phyloP scores from a whole-genome alignment of 2,329 filamentous ascomycete species.

The Thelonectria blattea region DNA sequence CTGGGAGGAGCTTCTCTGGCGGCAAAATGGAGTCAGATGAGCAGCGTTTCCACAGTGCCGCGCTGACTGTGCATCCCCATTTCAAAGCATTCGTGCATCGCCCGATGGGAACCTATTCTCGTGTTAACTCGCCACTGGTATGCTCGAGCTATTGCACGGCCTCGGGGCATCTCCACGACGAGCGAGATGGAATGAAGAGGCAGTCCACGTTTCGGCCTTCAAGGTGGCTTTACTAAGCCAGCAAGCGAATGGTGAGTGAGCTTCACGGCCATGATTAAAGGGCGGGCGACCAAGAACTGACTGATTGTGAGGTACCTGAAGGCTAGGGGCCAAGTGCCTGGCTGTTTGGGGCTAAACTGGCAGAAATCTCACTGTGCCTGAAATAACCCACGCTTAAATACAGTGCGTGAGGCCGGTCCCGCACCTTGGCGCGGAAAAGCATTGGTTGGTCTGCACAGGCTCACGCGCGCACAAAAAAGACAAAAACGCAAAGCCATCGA shows the following conservation, averaged over 20 bases:
- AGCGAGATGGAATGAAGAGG: slow-evolving; percentile 2
- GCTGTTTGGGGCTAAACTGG: slow-evolving; percentile 6
- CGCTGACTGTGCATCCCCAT: slow-evolving; percentile 18
- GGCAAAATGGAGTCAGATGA: neutral
- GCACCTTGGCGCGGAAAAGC: slow-evolving; percentile 1
- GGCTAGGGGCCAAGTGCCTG: neutral
- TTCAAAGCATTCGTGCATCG: neutral
- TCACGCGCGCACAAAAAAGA: slow-evolving; percentile 6
- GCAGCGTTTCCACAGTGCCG: slow-evolving; percentile 23
- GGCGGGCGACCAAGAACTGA: neutral
- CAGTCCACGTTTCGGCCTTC: neutral
- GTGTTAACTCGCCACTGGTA: neutral
- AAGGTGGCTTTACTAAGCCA: too few species aligned
- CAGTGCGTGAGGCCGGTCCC: slow-evolving; percentile 11
- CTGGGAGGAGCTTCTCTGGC: neutral
- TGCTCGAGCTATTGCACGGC: neutral
- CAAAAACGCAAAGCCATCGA: neutral
- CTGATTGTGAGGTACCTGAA: too few species aligned
- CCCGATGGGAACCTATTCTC: neutral
- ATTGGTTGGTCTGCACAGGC: slow-evolving; percentile 1
- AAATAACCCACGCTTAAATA: slow-evolving; percentile 16
- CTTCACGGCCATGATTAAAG: neutral
- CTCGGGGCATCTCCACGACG: neutral
- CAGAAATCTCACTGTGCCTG: slow-evolving; percentile 11
- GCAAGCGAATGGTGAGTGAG: slow-evolving; percentile 1